Evolutionary conservation across 495 filamentous ascomycete species (phyloP).

Genomic region (Podospora conica): DNA sequence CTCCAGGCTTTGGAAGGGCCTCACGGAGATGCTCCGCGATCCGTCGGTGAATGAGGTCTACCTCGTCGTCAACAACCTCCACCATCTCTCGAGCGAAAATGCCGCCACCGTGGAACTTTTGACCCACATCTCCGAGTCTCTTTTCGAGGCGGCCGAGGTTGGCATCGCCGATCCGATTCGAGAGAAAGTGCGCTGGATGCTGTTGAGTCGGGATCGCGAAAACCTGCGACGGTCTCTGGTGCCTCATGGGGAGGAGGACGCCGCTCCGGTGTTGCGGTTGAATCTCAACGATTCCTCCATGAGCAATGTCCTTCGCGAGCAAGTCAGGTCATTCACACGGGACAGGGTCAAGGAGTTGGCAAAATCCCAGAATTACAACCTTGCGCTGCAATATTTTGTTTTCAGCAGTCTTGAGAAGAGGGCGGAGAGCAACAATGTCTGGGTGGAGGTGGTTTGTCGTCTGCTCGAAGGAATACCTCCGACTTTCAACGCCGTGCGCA

Average conservation of each 20-base stretch:
- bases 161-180: neutral
- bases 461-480: conserved; percentile 6
- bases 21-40: conserved; percentile 10
- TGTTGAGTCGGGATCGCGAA: conserved; percentile 1
- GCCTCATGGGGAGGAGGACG: neutral
- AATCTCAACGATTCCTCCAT: conserved; percentile 8
- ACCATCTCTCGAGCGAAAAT: conserved; percentile 8
- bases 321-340: conserved; percentile 9
- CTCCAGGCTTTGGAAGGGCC: conserved; percentile 11
- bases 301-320: conserved; percentile 7
- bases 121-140: neutral
- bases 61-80: conserved; percentile 11
- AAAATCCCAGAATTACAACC: neutral
- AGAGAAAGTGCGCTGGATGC: conserved; percentile 5
- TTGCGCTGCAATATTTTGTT: conserved; percentile 14
- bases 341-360: conserved; percentile 9
- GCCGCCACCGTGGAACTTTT: conserved; percentile 1
- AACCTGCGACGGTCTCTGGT: neutral
- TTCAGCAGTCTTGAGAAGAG: conserved; percentile 13
- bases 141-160: neutral
- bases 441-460: conserved; percentile 13
- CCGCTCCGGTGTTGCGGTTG: neutral
- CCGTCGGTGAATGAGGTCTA: conserved; percentile 10
- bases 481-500: conserved; percentile 3
- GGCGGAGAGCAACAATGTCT: conserved; percentile 12